Conservation (phyloP, 2,329 filamentous ascomycete genomes). For the Calonectria crousiana region DNA sequence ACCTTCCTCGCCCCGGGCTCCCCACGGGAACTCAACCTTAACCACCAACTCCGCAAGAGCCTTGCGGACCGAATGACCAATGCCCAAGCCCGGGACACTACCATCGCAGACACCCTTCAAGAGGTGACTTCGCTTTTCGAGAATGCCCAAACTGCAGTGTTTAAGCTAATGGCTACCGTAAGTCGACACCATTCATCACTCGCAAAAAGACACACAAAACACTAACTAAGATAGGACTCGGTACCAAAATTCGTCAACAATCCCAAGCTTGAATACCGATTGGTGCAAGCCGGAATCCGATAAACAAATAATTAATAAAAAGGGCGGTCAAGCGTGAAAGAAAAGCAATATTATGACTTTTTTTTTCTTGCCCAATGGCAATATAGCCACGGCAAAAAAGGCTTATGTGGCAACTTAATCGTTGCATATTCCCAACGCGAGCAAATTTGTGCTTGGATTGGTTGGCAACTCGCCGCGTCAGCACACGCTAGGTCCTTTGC, state of each 20-base stretch:
- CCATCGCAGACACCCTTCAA: constrained; percentile 89
- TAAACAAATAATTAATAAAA: background rate
- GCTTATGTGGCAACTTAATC: background rate
- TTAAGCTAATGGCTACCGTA: constrained; percentile 99
- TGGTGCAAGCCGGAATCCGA: constrained; percentile 15
- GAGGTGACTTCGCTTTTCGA: constrained; percentile 93
- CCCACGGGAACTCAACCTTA: constrained; percentile 96
- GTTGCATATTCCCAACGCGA: background rate
- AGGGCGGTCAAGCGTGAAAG: background rate
- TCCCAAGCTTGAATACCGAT: constrained; percentile 43
- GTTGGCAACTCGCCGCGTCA: background rate
- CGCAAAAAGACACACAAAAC: constrained; percentile 4
- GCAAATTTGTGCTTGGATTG: background rate
- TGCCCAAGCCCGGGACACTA: constrained; percentile 89
- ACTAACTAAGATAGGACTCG: constrained; percentile 66
- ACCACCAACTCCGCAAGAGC: constrained; percentile 93
- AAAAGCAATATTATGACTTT: background rate
- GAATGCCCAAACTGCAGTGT: constrained; percentile 93
- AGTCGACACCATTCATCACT: constrained; percentile 56
- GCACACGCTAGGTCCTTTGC: background rate
- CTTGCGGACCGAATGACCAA: constrained; percentile 96
- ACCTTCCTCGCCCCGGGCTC: constrained; percentile 97
- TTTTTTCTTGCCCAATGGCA: background rate
- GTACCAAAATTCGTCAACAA: constrained; percentile 79
- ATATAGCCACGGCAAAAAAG: background rate